Conservation (phyloP, 805 yeast species). For the Pichia exigua region DNA sequence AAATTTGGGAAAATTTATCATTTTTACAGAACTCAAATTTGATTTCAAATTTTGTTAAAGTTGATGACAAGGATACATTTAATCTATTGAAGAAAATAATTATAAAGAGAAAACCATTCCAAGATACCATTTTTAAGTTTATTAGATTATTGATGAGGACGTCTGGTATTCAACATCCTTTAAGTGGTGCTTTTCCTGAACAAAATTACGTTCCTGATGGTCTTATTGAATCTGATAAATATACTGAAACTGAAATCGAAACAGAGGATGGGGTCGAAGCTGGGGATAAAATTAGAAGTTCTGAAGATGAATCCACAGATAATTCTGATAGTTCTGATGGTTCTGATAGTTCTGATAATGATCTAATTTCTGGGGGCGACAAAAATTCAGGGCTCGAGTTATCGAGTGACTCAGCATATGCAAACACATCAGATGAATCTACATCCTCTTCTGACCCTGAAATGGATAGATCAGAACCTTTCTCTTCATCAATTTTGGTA, state of each 20-base stretch:
- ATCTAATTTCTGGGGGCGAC: no score
- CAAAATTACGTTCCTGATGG: conserved; percentile 7
- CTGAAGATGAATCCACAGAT: background rate
- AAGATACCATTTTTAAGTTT: conserved; percentile 3
- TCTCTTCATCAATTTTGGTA: background rate
- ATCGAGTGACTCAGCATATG: background rate
- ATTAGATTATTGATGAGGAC: conserved; percentile 7
- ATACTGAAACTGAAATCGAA: background rate
- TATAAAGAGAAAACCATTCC: background rate
- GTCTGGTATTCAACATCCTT: conserved; percentile 7
- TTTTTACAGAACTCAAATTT: conserved; percentile 4
- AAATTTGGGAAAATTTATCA: conserved; percentile 1
- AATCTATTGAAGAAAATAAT: background rate
- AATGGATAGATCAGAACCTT: background rate
- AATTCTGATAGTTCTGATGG: background rate
- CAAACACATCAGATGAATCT: background rate
- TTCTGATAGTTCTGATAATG: background rate
- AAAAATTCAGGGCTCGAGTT: background rate
- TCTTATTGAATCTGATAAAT: background rate
- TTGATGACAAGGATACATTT: background rate
- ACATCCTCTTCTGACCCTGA: background rate
- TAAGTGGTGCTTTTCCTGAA: conserved; percentile 7
- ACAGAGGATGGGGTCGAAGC: background rate
- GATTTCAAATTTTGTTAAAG: background rate
- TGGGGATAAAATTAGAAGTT: background rate